Conservation (phyloP, 1,284 basidiomycete species). For the Mixia osmundae region DNA sequence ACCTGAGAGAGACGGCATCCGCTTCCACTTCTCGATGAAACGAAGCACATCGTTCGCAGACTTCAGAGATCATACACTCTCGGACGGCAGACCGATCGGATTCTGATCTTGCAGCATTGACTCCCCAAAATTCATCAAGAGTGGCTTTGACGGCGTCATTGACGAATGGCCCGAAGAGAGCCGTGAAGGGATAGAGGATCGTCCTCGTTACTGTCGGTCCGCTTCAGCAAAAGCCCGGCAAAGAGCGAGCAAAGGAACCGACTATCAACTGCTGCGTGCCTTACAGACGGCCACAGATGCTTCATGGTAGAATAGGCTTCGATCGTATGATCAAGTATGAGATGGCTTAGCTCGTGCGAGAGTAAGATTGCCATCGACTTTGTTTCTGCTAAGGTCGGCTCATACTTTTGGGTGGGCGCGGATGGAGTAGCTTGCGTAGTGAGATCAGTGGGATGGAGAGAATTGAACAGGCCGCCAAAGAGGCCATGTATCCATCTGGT, state of each 20-base stretch:
- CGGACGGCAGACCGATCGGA: not conserved
- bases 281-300: constrained; percentile 13
- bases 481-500: not conserved
- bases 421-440: not conserved
- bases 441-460: not conserved
- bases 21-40: constrained; percentile 6
- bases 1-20: constrained; percentile 6
- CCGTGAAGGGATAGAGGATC: constrained; percentile 15
- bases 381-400: constrained; percentile 5
- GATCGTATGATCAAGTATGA: constrained; percentile 16
- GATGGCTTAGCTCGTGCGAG: constrained; percentile 16
- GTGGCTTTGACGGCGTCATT: constrained; percentile 14
- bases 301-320: constrained; percentile 15
- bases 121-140: constrained; percentile 11
- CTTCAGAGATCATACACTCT: not conserved
- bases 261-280: constrained; percentile 14
- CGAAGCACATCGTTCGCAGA: not conserved
- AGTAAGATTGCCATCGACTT: constrained; percentile 15
- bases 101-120: constrained; percentile 6
- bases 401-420: not conserved
- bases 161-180: constrained; percentile 17
- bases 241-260: not conserved
- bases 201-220: constrained; percentile 15
- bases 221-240: not conserved
- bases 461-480: not conserved